Percentiles rank a stretch among this genome's conserved stretches.
phyloP scores from a whole-genome alignment of 805 yeast species.

The Tetrapisispora pingtungensis region DNA sequence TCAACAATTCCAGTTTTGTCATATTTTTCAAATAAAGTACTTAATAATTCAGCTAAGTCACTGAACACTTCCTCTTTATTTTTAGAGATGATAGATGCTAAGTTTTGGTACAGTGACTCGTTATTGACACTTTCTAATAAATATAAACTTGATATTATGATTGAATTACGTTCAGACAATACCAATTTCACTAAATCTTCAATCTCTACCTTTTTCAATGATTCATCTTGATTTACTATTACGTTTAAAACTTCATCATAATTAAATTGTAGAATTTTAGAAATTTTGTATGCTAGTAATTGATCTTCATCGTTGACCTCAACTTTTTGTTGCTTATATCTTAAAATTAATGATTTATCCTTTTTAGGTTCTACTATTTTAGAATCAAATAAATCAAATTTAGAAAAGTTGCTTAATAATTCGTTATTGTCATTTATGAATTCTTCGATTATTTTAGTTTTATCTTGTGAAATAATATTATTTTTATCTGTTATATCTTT shows the following conservation, averaged over 20 bases:
- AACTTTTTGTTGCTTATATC: constrained; percentile 33
- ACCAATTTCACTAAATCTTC: constrained; percentile 16
- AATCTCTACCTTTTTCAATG: constrained; percentile 18
- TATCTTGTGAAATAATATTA: too few species aligned
- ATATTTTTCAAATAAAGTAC: not conserved
- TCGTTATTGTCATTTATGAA: not conserved
- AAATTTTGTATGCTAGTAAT: constrained; percentile 33
- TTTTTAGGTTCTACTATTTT: not conserved
- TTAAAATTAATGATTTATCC: constrained; percentile 24
- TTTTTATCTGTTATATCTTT: not conserved
- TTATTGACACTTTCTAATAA: constrained; percentile 19
- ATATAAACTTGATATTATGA: constrained; percentile 34
- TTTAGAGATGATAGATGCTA: constrained; percentile 12
- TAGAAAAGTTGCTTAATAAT: not conserved
- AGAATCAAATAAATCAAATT: not conserved
- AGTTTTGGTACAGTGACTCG: constrained; percentile 17
- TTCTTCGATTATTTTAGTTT: constrained; percentile 1
- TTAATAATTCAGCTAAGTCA: not conserved
- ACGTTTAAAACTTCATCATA: constrained; percentile 41
- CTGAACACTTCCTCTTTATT: constrained; percentile 5
- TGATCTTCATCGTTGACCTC: constrained; percentile 25
- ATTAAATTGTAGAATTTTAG: constrained; percentile 33
- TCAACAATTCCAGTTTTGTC: not conserved
- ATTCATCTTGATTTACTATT: constrained; percentile 27
- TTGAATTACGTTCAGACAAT: constrained; percentile 42